These are phyloP conservation scores for Claviceps spartinae DNA, from an alignment of 2,329 filamentous ascomycete genomes.

Conservation along the genomic window DNA sequence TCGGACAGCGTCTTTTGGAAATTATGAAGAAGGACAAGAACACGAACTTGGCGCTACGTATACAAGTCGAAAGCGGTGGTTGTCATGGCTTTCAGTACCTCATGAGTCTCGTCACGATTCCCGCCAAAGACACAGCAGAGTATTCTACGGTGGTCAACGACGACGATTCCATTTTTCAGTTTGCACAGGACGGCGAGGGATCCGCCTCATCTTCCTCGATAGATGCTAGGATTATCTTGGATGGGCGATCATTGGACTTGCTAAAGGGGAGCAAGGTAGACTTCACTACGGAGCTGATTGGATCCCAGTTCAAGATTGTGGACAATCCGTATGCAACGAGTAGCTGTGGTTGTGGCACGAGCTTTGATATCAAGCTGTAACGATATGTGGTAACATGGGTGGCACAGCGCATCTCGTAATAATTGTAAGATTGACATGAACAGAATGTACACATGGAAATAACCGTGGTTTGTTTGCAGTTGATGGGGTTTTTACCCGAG, in stretches of 20 bases:
- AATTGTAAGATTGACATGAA: not conserved
- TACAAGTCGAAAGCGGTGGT: constrained; percentile 83
- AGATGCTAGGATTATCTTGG: constrained; percentile 71
- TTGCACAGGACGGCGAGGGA: constrained; percentile 35
- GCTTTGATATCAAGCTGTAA: constrained; percentile 78
- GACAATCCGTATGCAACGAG: constrained; percentile 87
- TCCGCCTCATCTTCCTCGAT: constrained; percentile 15
- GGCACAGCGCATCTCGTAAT: not conserved
- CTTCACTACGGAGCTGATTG: constrained; percentile 89
- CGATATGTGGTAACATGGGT: not conserved
- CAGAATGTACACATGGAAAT: too few species aligned
- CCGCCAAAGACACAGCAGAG: constrained; percentile 22
- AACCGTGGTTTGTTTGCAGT: too few species aligned
- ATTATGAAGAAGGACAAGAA: constrained; percentile 64
- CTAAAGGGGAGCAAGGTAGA: constrained; percentile 91
- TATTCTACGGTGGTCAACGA: constrained; percentile 34
- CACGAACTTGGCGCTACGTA: constrained; percentile 72
- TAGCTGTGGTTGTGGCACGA: constrained; percentile 93
- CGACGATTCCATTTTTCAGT: constrained; percentile 83
- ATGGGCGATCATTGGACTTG: constrained; percentile 74
- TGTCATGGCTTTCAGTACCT: constrained; percentile 98
- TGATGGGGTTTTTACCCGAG: too few species aligned
- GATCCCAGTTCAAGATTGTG: constrained; percentile 82
- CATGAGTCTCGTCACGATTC: constrained; percentile 67
- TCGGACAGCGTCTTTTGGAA: constrained; percentile 51